Evolutionary conservation across 2,329 filamentous ascomycete species (phyloP), one percentile per base, ranked within the genome.

Genomic region (Myriosclerotinia curreyana): DNA sequence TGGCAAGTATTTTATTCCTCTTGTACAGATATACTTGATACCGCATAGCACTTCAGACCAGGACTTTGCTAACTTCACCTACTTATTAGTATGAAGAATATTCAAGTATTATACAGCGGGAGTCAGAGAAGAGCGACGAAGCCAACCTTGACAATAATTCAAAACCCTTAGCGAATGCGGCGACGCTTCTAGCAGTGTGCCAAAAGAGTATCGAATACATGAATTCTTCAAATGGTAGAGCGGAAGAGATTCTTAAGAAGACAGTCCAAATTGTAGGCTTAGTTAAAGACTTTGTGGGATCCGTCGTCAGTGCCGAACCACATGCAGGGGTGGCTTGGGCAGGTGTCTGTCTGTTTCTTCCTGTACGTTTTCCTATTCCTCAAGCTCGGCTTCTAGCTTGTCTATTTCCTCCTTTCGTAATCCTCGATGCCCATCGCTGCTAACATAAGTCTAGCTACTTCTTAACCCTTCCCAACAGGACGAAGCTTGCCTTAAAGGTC

Each of bases 321-420:
- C 58, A 60, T 40, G 46, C 34, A 28, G 46, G 34, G 2, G 14
- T 60, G 25, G 58, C 58, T 14, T 60, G 58, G 58, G 58, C 58
- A 15, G 58, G 58, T 0, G 58, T 60, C 6, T 60, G 58, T 40
- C 34, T 51, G 15, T 60, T 60, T 5, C 48, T 52, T n/a, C 22
- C 58, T 17, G 46, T 52, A 51, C 9, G 34, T 31, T 28, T 7
- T 28, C 2, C 20, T 12, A n/a, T 22, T 34, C 12, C 20, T 8
- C 1, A n/a, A 44, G 20, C 54, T 28, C 46, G 4, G 2, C 46
- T 2, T 34, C 28, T 34, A 22, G 25, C 25, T 15, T 34, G 8
- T 22, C 2, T 34, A 20, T 1, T 17, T n/a, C 12, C 34, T 9
- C 28, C 51, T 22, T 46, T 11, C 17, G 14, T 31, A 28, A 44